These are phyloP conservation scores for Sporisorium graminicola DNA, from an alignment of 1,284 basidiomycete species.

Conservation along the genomic window DNA sequence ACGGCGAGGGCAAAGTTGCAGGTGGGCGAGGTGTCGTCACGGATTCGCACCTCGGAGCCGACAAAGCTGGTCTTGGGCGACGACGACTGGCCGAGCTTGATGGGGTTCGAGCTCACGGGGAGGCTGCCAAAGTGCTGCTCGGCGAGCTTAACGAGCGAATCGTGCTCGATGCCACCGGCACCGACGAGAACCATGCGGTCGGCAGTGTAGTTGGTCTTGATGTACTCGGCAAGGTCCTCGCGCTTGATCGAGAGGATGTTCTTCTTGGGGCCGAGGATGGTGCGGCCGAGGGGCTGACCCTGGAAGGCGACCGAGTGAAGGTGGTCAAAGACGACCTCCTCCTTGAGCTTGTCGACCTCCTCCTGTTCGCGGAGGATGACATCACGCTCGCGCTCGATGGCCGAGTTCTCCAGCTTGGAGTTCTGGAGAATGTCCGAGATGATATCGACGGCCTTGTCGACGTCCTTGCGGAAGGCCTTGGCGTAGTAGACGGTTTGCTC, in stretches of 20 bases:
- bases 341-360: constrained; percentile 97
- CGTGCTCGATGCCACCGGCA: constrained; percentile 93
- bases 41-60: constrained; percentile 94
- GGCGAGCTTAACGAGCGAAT: constrained; percentile 91
- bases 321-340: constrained; percentile 99
- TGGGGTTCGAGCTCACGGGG: constrained; percentile 87
- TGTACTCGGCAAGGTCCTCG: constrained; percentile 89
- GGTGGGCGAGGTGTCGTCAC: constrained; percentile 89
- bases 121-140: constrained; percentile 92
- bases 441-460: constrained; percentile 91
- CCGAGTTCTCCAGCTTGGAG: constrained; percentile 88
- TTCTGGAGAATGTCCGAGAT: constrained; percentile 98
- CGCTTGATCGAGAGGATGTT: constrained; percentile 97
- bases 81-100: constrained; percentile 79
- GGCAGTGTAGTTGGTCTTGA: constrained; percentile 97
- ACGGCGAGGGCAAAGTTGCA: constrained; percentile 96
- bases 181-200: constrained; percentile 99
- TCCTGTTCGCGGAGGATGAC: constrained; percentile 98
- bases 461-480: constrained; percentile 97
- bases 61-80: constrained; percentile 79
- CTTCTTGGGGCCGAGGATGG: constrained; percentile 95
- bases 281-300: constrained; percentile 93
- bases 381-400: constrained; percentile 95
- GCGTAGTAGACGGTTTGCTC: constrained; percentile 99
- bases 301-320: constrained; percentile 96